Conservation (phyloP, 2,329 filamentous ascomycete genomes). For the Dothistroma pini region DNA sequence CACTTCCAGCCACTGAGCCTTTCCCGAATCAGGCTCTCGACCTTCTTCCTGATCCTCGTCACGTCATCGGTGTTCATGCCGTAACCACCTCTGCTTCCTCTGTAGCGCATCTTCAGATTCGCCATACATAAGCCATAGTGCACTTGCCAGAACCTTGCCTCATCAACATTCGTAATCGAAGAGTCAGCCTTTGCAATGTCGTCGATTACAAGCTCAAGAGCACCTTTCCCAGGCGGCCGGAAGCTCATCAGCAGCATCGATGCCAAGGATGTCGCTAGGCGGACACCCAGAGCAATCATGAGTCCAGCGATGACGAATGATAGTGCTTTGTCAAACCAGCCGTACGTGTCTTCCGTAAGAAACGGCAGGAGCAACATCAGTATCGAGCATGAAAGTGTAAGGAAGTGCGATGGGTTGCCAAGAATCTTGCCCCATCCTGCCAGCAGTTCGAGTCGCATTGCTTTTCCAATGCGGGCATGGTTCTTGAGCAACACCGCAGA, state of each 20-base stretch:
- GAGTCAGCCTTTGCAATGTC: conserved; percentile 76
- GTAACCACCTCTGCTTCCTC: conserved; percentile 58
- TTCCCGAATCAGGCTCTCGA: conserved; percentile 77
- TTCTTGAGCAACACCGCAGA: conserved; percentile 86
- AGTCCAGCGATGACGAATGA: conserved; percentile 76
- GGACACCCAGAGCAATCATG: conserved; percentile 84
- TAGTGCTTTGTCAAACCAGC: conserved; percentile 77
- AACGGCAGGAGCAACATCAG: conserved; percentile 78
- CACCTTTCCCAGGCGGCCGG: conserved; percentile 43
- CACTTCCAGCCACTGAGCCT: conserved; percentile 82
- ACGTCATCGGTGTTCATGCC: conserved; percentile 52
- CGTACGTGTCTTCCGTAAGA: conserved; percentile 73
- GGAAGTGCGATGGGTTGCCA: conserved; percentile 90
- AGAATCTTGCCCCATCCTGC: conserved; percentile 79
- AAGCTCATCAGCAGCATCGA: conserved; percentile 97
- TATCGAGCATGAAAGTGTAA: conserved; percentile 82
- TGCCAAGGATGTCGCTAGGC: conserved; percentile 79
- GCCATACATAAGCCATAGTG: conserved; percentile 97
- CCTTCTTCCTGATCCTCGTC: conserved; percentile 68
- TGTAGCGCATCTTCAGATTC: conserved; percentile 76
- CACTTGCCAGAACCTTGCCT: conserved; percentile 97
- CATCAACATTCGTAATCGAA: conserved; percentile 71
- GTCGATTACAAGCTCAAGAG: conserved; percentile 70
- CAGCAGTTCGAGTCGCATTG: conserved; percentile 82
- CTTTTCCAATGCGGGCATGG: conserved; percentile 85